A percentile compares a stretch with the other conserved stretches of the same genome.
phyloP scores from a whole-genome alignment of 1,139 yeast genomes.

The Geotrichum aggregatum region DNA sequence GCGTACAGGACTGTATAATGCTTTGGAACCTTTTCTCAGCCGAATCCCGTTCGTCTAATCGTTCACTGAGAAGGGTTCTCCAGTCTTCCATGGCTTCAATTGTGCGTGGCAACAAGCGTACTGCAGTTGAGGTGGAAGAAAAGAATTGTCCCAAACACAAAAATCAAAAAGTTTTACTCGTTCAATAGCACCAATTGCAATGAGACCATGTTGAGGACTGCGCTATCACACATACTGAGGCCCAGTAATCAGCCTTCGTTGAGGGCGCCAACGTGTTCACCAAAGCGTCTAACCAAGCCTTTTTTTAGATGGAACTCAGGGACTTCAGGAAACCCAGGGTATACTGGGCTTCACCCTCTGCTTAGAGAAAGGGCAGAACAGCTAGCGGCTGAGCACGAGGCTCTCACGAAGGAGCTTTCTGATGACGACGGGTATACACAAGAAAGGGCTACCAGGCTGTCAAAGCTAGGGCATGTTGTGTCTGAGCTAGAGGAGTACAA shows the following conservation, averaged over 20 bases:
- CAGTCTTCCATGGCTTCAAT: conserved; percentile 16
- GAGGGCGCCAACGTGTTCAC: neutral
- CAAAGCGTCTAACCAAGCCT: too few species aligned
- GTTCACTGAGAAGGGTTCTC: conserved; percentile 33
- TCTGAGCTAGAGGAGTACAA: conserved; percentile 51
- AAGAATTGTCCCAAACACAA: neutral
- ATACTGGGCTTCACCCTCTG: conserved; percentile 49
- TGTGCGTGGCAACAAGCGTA: too few species aligned
- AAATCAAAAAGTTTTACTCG: too few species aligned
- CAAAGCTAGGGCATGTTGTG: conserved; percentile 52
- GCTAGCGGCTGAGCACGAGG: conserved; percentile 49
- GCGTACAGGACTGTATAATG: conserved; percentile 28
- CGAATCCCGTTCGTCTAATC: conserved; percentile 29
- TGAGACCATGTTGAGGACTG: conserved; percentile 10
- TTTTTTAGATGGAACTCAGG: conserved; percentile 4
- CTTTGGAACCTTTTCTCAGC: conserved; percentile 28
- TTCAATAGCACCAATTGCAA: neutral
- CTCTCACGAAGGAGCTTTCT: conserved; percentile 48
- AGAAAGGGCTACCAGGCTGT: conserved; percentile 53
- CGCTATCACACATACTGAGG: neutral
- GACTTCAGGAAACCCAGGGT: too few species aligned
- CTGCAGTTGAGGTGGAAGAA: neutral
- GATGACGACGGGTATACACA: conserved; percentile 49
- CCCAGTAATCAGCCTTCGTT: neutral
- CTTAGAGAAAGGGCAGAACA: conserved; percentile 58